Evolutionary conservation across 768 basidiomycete species (phyloP), one percentile per base, ranked within the genome.

Genomic region (Lyophyllum semitale): DNA sequence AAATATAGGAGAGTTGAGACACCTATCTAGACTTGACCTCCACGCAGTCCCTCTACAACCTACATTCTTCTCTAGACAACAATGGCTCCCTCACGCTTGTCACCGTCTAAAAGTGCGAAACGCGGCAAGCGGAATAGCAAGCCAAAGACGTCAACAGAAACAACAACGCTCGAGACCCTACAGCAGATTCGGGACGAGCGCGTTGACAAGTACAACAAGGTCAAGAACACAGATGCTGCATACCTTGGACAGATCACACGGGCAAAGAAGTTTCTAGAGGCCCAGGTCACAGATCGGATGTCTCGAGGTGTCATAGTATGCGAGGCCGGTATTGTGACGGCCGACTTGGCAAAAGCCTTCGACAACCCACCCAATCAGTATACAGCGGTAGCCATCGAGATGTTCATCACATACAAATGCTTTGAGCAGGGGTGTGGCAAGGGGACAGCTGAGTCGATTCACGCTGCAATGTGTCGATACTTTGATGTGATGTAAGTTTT

Each of bases 341-440:
- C 48, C 12, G 53, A 48, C 3, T 46, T 54, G 1, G 46, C 26
- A 27, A 54, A 54, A 23, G 46, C 46, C 1, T 27, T 54, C 7
- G 26, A 33, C n/a, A 41, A 48, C 4, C 45, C 38, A 20, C 54
- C 54, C 7, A 55, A 55, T 20, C 13, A 48, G 22, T 41, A 29
- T 11, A 48, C 53, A 8, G 53, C 53, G 1, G 20, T 38, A n/a
- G 46, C 30, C 1, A 17, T 54, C 4, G 46, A 48, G 23, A 30
- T 30, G 23, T 54, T 48, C 38, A 48, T 54, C 13, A 15, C 46
- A 5, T 13, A 48, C 8, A 54, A 54, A 23, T 54, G 53, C 47
- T 48, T 54, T 17, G 22, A 11, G 2, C 22, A 38, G 33, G 35
- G 30, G 1, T 27, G 30, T 8, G 8, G n/a, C 8, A 25, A 35